Evolutionary conservation across 75 land plant genomes (phyloP).

Genomic region (Ceratopteris richardii): DNA sequence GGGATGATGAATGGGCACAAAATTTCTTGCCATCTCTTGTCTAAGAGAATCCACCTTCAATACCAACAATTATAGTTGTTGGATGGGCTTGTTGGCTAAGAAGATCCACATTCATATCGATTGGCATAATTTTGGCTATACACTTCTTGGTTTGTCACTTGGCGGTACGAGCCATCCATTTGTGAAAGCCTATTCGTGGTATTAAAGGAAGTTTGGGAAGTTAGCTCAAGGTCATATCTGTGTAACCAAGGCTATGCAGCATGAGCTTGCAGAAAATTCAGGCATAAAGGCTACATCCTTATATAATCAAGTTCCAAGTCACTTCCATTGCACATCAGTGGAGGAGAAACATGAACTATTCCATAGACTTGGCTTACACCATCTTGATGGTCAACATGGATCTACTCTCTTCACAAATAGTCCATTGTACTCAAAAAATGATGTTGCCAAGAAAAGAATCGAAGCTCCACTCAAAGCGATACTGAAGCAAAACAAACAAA

Average conservation of each 20-base stretch:
- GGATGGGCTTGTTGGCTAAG: constrained; percentile 64
- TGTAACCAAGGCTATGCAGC: constrained; percentile 96
- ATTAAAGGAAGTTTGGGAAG: constrained; percentile 73
- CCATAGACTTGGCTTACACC: background rate
- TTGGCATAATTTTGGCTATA: constrained; percentile 98
- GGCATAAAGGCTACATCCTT: constrained; percentile 83
- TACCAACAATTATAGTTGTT: constrained; percentile 79
- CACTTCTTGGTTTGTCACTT: constrained; percentile 63
- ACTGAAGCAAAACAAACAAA: constrained; percentile 67
- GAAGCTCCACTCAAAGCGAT: constrained; percentile 9
- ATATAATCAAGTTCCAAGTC: constrained; percentile 89
- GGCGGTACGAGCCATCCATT: constrained; percentile 71
- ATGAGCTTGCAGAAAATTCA: constrained; percentile 91
- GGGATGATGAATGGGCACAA: too few relatives aligned
- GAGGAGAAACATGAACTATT: constrained; percentile 69
- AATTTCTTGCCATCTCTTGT: too few relatives aligned
- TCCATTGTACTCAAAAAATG: too few relatives aligned
- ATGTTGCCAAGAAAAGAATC: too few relatives aligned
- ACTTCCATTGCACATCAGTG: constrained; percentile 57
- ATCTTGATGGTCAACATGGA: constrained; percentile 29
- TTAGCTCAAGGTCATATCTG: constrained; percentile 80
- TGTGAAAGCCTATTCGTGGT: constrained; percentile 73
- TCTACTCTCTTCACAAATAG: constrained; percentile 26
- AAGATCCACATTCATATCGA: constrained; percentile 62
- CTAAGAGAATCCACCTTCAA: constrained; percentile 83